Conservation (phyloP, 768 basidiomycete genomes). For the Cyathus striatus region DNA sequence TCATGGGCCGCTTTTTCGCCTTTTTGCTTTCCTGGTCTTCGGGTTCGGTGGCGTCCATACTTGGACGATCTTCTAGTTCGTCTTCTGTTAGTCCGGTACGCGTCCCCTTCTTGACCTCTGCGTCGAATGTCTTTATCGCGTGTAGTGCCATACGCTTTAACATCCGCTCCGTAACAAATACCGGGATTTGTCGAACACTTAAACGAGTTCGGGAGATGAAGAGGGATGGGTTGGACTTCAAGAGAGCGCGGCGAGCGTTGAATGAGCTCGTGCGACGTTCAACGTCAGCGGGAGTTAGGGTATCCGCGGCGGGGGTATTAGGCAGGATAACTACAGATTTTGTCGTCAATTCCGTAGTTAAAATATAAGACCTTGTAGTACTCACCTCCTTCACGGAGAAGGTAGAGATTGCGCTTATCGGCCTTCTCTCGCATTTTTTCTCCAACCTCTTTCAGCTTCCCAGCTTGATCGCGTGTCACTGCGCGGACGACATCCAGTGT, state of each 20-base stretch:
- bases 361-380: conserved; percentile 5
- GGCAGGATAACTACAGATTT: conserved; percentile 74
- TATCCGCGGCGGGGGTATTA: conserved; percentile 73
- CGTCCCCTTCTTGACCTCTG: conserved; percentile 61
- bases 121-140: conserved; percentile 72
- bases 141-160: conserved; percentile 86
- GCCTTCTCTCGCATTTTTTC: conserved; percentile 83
- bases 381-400: conserved; percentile 93
- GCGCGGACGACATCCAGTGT: conserved; percentile 89
- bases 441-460: conserved; percentile 82
- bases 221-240: conserved; percentile 88
- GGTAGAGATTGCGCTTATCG: conserved; percentile 94
- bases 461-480: conserved; percentile 85
- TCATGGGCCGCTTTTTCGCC: conserved; percentile 21
- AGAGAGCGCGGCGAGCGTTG: conserved; percentile 75
- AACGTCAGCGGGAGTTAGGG: conserved; percentile 68
- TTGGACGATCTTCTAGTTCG: conserved; percentile 52
- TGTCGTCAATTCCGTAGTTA: background rate
- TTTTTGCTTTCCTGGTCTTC: conserved; percentile 14
- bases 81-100: conserved; percentile 64
- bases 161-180: conserved; percentile 84
- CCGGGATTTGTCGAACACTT: conserved; percentile 88
- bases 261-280: conserved; percentile 84
- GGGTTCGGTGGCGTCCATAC: conserved; percentile 10
- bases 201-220: conserved; percentile 94